Base-by-base conservation (phyloP, 2,329 filamentous ascomycete genomes). In the Diaporthe sp. region DNA sequence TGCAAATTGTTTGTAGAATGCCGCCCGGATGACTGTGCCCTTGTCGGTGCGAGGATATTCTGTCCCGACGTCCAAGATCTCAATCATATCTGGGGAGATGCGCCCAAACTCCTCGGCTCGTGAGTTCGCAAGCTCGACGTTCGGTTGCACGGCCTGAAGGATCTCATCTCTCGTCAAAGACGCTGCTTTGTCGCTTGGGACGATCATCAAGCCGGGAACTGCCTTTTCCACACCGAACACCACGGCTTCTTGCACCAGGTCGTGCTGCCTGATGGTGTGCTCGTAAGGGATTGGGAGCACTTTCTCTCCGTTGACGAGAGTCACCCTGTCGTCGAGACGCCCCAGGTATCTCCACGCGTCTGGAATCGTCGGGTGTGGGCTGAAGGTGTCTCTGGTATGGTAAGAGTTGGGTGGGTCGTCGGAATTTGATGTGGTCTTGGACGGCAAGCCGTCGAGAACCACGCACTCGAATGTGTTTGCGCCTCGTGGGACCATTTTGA, bases 161-260 rank as follows among this genome's bases (percentile, higher is more conserved):
- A 89, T 84, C 13, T 90, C 85, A 0, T 86, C 81, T 4, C 88
- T 81, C 1, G 67, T 42, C 22, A 61, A 28, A 0, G 84, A 78
- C 0, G 81, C 80, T 0, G 86, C 86, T 3, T 82, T 82, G 28
- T 88, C 85, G 15, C 86, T 85, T 37, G 88, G 86, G 31, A 92
- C 83, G 17, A 92, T 83, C 15, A 92, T 78, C 15, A 91, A 78
- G 1, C 90, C 91, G 0, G 89, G 88, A 39, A 88, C 84, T 0
- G 87, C 84, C 65, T 85, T 86, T 12, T 87, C 89, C 1, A 87
- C 85, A 0, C 91, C 91, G 76, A 92, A 91, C 0, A 91, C 86
- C 3, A 92, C 84, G 0, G 88, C 88, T 75, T 93, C 91, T 22
- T 86, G 84, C 0, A 93, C 88, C 0, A 87, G 81, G 4, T 85